Conservation (phyloP, 495 filamentous ascomycete genomes). For the Xylaria nigripes region DNA sequence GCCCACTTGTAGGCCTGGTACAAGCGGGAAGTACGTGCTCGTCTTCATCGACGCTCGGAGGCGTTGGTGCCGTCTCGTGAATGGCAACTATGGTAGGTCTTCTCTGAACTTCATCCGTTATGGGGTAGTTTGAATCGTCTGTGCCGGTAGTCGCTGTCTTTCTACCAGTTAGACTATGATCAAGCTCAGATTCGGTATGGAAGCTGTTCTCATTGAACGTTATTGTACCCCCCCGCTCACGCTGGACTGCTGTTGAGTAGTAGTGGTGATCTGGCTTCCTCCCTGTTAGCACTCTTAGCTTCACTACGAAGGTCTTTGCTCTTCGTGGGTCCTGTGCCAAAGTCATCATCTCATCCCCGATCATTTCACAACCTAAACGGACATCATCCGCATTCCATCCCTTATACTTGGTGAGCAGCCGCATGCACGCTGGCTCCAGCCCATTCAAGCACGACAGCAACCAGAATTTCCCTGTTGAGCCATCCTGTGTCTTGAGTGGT, state of each 20-base stretch:
- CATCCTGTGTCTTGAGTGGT: slow-evolving; percentile 50
- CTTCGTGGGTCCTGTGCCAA: slow-evolving; percentile 36
- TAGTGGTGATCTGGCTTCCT: slow-evolving; percentile 41
- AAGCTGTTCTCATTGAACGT: slow-evolving; percentile 1
- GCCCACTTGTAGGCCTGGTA: neutral
- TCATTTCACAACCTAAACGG: slow-evolving; percentile 45
- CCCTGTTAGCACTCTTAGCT: slow-evolving; percentile 47
- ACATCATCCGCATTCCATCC: slow-evolving; percentile 50
- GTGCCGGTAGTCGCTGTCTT: neutral
- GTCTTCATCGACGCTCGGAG: neutral
- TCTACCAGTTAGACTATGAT: neutral
- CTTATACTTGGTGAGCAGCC: slow-evolving; percentile 51
- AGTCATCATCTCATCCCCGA: slow-evolving; percentile 43
- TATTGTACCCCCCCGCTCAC: slow-evolving; percentile 20
- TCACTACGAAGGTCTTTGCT: slow-evolving; percentile 35
- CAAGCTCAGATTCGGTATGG: neutral
- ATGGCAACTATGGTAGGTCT: neutral
- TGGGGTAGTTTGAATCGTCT: neutral
- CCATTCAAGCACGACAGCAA: slow-evolving; percentile 57
- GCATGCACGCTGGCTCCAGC: slow-evolving; percentile 53
- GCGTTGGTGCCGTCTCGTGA: neutral
- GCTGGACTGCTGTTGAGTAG: slow-evolving; percentile 17
- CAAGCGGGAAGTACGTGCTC: neutral
- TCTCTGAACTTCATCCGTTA: neutral
- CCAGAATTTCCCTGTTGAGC: slow-evolving; percentile 55